These are phyloP conservation scores for Boletus eberwhitei DNA, from an alignment of 768 basidiomycete species.

Conservation along the genomic window DNA sequence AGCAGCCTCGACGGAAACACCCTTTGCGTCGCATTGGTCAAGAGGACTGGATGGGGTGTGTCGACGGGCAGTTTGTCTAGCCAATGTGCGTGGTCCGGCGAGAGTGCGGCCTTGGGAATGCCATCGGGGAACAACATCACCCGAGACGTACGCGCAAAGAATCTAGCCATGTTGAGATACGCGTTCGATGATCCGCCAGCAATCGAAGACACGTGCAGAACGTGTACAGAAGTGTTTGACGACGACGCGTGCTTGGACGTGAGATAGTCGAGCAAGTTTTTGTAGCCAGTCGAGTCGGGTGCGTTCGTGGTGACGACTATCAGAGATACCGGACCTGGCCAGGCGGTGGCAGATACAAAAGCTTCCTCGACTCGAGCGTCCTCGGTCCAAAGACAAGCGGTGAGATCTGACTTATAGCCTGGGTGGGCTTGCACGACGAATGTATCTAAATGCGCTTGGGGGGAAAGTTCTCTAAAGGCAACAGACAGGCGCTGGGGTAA, in stretches of 20 bases:
- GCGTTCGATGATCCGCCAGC: slow-evolving; percentile 43
- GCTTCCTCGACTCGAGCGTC: slow-evolving; percentile 36
- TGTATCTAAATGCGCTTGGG: slow-evolving; percentile 32
- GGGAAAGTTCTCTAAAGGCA: slow-evolving; percentile 31
- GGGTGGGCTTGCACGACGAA: slow-evolving; percentile 31
- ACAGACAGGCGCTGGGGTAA: slow-evolving; percentile 34
- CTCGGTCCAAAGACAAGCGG: slow-evolving; percentile 51
- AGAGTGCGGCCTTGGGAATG: slow-evolving; percentile 23
- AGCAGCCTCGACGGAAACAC: slow-evolving; percentile 39
- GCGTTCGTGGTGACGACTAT: slow-evolving; percentile 40
- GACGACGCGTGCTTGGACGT: slow-evolving; percentile 6
- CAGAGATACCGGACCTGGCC: slow-evolving; percentile 52
- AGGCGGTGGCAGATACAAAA: slow-evolving; percentile 36
- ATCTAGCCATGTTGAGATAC: slow-evolving; percentile 61
- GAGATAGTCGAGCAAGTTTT: slow-evolving; percentile 17
- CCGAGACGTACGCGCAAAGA: slow-evolving; percentile 47
- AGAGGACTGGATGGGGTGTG: slow-evolving; percentile 23
- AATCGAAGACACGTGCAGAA: slow-evolving; percentile 42
- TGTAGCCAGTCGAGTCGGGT: slow-evolving; percentile 26
- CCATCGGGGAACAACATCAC: slow-evolving; percentile 53
- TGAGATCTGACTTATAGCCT: slow-evolving; percentile 19
- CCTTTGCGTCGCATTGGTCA: slow-evolving; percentile 29
- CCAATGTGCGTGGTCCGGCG: slow-evolving; percentile 17
- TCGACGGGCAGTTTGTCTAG: slow-evolving; percentile 12
- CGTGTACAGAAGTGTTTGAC: slow-evolving; percentile 40